These are phyloP conservation scores for Curvularia lunata DNA, from an alignment of 2,329 filamentous ascomycete genomes.

Conservation along the genomic window DNA sequence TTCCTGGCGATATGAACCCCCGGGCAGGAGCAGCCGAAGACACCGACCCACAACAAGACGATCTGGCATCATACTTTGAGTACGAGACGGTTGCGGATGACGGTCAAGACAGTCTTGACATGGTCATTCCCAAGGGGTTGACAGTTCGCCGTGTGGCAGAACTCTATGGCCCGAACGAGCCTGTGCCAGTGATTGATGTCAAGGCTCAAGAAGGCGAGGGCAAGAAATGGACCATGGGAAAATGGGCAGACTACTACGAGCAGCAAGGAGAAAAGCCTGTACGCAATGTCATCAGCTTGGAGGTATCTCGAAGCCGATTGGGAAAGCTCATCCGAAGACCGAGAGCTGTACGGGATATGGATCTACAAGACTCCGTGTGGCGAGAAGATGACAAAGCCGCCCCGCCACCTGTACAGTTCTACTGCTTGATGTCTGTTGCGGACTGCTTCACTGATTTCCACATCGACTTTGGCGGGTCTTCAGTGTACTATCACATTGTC, in stretches of 20 bases:
- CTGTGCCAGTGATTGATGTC: slow-evolving; percentile 71
- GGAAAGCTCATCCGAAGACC: slow-evolving; percentile 68
- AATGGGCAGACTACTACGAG: slow-evolving; percentile 73
- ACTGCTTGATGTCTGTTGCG: slow-evolving; percentile 73
- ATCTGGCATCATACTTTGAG: slow-evolving; percentile 50
- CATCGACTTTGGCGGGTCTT: slow-evolving; percentile 74
- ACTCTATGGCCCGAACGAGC: slow-evolving; percentile 67
- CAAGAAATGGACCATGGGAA: slow-evolving; percentile 68
- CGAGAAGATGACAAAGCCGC: slow-evolving; percentile 62
- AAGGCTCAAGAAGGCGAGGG: slow-evolving; percentile 71
- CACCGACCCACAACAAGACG: slow-evolving; percentile 23
- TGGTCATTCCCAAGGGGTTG: slow-evolving; percentile 70
- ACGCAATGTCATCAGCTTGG: slow-evolving; percentile 72
- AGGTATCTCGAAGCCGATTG: slow-evolving; percentile 68
- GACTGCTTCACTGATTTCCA: slow-evolving; percentile 76
- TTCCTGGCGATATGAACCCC: slow-evolving; percentile 67
- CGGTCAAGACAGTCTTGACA: slow-evolving; percentile 69
- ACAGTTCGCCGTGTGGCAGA: slow-evolving; percentile 69
- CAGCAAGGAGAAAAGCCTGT: slow-evolving; percentile 67
- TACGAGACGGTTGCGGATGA: slow-evolving; percentile 61
- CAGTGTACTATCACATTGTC: slow-evolving; percentile 73
- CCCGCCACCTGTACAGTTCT: slow-evolving; percentile 70
- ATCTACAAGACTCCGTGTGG: slow-evolving; percentile 63
- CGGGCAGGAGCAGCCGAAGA: slow-evolving; percentile 48
- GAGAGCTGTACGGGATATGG: slow-evolving; percentile 69